Percentiles rank a stretch among this genome's conserved stretches.
These are phyloP conservation scores for Selenicereus undatus DNA, from an alignment of 148 eudicot genomes.

Conservation along the genomic window DNA sequence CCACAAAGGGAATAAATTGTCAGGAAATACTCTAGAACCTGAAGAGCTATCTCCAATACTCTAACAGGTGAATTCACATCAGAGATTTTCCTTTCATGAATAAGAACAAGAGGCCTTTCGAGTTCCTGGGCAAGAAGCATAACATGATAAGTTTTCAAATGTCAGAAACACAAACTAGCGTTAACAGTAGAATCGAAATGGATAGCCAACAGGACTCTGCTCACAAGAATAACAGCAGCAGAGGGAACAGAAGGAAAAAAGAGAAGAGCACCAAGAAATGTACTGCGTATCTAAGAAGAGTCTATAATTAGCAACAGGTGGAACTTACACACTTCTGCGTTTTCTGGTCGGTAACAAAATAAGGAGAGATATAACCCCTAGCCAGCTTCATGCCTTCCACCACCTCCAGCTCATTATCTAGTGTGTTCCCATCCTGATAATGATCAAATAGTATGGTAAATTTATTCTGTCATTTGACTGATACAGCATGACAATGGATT, in stretches of 20 bases:
- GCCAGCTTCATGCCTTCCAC: constrained; percentile 97
- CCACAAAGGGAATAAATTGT: neutral
- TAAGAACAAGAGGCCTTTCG: constrained; percentile 77
- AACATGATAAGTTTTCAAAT: neutral
- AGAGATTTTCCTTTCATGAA: constrained; percentile 89
- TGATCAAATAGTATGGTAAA: constrained; percentile 8
- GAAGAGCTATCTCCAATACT: constrained; percentile 77
- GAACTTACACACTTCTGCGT: constrained; percentile 84
- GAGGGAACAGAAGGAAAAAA: too few relatives aligned
- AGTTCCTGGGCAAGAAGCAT: constrained; percentile 58
- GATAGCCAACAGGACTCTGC: neutral
- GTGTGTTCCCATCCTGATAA: constrained; percentile 79
- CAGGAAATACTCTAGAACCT: constrained; percentile 39
- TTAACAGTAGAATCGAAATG: neutral
- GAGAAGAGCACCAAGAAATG: neutral
- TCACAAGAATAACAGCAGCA: neutral
- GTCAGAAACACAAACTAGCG: neutral
- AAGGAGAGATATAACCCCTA: constrained; percentile 94
- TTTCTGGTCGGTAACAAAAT: constrained; percentile 77
- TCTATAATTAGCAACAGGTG: neutral
- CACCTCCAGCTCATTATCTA: constrained; percentile 89
- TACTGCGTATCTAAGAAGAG: neutral
- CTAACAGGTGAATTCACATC: constrained; percentile 55
- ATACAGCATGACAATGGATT: constrained; percentile 8
- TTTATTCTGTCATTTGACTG: neutral